Evolutionary conservation across 768 basidiomycete species (phyloP), one percentile per base, ranked within the genome.

Genomic region (Russula compacta): DNA sequence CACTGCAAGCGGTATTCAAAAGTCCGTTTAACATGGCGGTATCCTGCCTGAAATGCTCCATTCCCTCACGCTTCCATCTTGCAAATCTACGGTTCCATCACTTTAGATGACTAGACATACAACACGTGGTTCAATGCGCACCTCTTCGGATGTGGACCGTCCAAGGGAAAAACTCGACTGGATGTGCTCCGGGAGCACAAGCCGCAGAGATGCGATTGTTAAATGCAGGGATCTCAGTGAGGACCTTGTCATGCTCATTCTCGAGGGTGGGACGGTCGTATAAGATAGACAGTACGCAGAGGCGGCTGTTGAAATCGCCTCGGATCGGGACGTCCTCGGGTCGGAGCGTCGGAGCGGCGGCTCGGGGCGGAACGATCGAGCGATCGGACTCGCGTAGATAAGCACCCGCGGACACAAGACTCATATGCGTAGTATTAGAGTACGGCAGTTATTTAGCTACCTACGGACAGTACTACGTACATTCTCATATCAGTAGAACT

Each of bases 81-180:
- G 59, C 59, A 36, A 49, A 40, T 14, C 59, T 60, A 38, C 38
- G 0, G 11, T 39, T 6, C 6, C 11, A 55, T 11, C 15, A 5
- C 19, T 17, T 11, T 38, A 19, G 32, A 33, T 29, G 11, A 33
- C 36, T 33, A 4, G 14, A 17, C 9, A 24, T 24, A 21, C 9
- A 3, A 19, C 4, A 38, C 39, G 12, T 9, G 15, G 4, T 3
- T 17, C 17, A 35, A n/a, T 15, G 12, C 46, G 36, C 33, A 61
- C 60, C 53, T 53, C 24, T 54, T 35, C 47, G 55, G 24, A 61
- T 50, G 47, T 39, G 39, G n/a, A 43, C 49, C 44, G 56, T 47
- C 60, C 60, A 61, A 33, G 47, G 60, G 12, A 61, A 46, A 9
- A 61, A 32, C 42, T 61, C 54, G 33, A 52, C 55, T 19, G 49